Evolutionary conservation across 1,284 basidiomycete species (phyloP), one percentile per base, ranked within the genome.

Genomic region (Sphaerobolus stellatus): DNA sequence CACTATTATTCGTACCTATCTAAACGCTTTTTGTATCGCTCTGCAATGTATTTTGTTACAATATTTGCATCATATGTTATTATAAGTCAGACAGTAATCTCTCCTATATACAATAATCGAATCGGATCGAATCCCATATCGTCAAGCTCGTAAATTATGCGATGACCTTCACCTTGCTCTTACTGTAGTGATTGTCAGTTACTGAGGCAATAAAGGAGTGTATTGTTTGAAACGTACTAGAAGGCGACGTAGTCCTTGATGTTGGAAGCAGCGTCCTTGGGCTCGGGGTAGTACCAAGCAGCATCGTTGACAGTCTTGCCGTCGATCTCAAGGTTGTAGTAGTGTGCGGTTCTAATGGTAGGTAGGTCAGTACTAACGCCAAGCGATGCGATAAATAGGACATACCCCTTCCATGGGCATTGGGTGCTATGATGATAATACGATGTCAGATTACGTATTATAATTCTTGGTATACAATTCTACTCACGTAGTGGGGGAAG

Each of bases 381-480:
- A 56, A n/a, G 13, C 40, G 34, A 33, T 11, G 20, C 28, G 31
- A 31, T 24, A 45, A 31, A 29, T 29, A 16, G 6, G 4, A 60
- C 72, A 54, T 61, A 86, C 83, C 85, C 86, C 68, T 88, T 88
- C 82, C 84, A 84, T 3, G 76, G 70, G 62, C 86, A 88, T 5
- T 69, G 58, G 11, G 78, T 73, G 54, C 84, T 85, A 36, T 22
- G 5, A 18, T 44, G 4, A 31, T 31, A 29, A 33, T 31, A 33
- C n/a, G 24, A 31, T 22, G 20, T 13, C 8, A 5, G 27, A n/a
- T n/a, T n/a, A n/a, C n/a, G n/a, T n/a, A n/a, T n/a, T 56, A 18
- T 52, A 24, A 44, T 20, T 16, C 16, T 33, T 34, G 7, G 20
- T 4, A 14, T n/a, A 11, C 4, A 40, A 50, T 20, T 6, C 38